A percentile compares a stretch with the other conserved stretches of the same genome.
Conservation (phyloP, 2,329 filamentous ascomycete species). For the Zasmidium cellare region DNA sequence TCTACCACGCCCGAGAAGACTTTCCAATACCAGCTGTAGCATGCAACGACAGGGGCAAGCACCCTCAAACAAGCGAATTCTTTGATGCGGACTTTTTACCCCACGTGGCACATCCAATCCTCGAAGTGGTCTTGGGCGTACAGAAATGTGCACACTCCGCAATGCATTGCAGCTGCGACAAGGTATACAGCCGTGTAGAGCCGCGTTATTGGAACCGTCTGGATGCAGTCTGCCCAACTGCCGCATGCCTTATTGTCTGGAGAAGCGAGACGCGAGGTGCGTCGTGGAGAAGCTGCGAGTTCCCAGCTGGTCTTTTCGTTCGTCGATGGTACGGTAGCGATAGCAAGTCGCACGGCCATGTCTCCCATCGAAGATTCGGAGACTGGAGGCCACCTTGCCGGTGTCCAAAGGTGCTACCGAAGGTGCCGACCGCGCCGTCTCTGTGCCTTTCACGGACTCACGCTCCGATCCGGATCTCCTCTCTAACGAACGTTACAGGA, state of each 20-base stretch:
- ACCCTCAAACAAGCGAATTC: background rate
- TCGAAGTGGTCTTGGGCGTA: background rate
- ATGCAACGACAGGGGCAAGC: no score
- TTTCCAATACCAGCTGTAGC: background rate
- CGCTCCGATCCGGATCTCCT: background rate
- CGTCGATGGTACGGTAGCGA: background rate
- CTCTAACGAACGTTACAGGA: background rate
- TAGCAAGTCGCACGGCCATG: background rate
- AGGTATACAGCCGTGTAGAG: background rate
- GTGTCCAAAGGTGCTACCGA: background rate
- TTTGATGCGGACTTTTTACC: background rate
- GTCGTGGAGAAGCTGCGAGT: background rate
- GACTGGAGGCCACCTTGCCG: background rate
- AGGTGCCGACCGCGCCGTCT: background rate
- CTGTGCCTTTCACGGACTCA: background rate
- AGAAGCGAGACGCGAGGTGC: background rate
- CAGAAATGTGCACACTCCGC: background rate
- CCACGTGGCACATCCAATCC: conserved; percentile 5
- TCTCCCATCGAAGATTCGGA: background rate
- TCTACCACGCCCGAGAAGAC: background rate
- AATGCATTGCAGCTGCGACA: background rate
- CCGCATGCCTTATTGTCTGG: background rate
- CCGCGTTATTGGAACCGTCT: background rate
- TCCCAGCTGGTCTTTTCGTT: background rate
- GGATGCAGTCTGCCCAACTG: background rate